Conservation (phyloP, 805 yeast species). For the Barnettozyma californica region DNA sequence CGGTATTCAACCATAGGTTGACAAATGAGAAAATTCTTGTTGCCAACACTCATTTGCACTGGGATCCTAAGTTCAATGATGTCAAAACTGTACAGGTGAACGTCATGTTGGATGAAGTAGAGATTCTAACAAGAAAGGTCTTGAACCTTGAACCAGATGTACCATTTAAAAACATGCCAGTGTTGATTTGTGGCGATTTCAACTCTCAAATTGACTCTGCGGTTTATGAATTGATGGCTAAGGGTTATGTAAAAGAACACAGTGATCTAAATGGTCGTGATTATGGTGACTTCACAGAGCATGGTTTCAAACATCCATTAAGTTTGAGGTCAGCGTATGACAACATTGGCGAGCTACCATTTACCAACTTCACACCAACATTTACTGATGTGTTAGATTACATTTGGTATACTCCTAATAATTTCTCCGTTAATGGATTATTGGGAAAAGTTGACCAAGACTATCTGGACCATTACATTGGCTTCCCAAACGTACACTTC, state of each 20-base stretch:
- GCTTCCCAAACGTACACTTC: conserved; percentile 89
- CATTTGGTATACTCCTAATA: conserved; percentile 85
- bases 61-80: conserved; percentile 97
- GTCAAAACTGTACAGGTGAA: conserved; percentile 96
- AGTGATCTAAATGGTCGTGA: conserved; percentile 79
- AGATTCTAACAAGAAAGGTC: conserved; percentile 44
- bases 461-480: conserved; percentile 72
- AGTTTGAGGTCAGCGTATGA: conserved; percentile 82
- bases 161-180: conserved; percentile 56
- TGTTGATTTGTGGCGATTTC: conserved; percentile 91
- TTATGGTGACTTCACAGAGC: conserved; percentile 86
- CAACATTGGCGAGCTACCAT: conserved; percentile 82
- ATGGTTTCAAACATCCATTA: conserved; percentile 79
- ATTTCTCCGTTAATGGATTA: conserved; percentile 79
- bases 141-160: conserved; percentile 34
- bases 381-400: conserved; percentile 93
- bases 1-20: conserved; percentile 64
- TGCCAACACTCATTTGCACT: conserved; percentile 92
- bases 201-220: conserved; percentile 86
- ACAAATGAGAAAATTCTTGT: conserved; percentile 70
- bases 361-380: conserved; percentile 90
- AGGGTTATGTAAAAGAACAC: conserved; percentile 76
- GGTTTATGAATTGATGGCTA: conserved; percentile 82
- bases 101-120: conserved; percentile 82
- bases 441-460: conserved; percentile 79